Conservation (phyloP, 163 green algal genomes). For the Picocystis sp. region DNA sequence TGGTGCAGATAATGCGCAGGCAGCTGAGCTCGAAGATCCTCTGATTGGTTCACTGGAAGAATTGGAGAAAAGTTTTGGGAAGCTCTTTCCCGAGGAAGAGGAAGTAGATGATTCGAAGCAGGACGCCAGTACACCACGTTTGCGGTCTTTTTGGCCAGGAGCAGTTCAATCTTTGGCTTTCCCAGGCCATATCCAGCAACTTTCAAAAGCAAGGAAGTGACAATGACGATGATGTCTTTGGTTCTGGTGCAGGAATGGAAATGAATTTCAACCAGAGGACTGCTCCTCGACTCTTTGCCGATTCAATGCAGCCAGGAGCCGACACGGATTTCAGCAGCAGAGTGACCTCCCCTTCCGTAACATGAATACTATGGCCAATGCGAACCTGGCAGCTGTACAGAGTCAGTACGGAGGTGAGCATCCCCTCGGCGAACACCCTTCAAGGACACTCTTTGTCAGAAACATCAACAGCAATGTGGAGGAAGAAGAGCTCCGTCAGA, state of each 20-base stretch:
- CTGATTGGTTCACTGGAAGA: too few relatives aligned
- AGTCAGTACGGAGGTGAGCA: slow-evolving; percentile 19
- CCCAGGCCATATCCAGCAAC: too few relatives aligned
- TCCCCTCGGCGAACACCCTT: slow-evolving; percentile 35
- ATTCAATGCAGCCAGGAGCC: background rate
- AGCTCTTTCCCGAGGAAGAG: too few relatives aligned
- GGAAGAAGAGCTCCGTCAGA: slow-evolving; percentile 19
- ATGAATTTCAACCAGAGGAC: slow-evolving; percentile 14
- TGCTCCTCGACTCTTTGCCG: background rate
- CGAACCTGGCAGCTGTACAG: slow-evolving; percentile 3
- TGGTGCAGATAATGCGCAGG: too few relatives aligned
- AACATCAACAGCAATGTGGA: slow-evolving; percentile 33
- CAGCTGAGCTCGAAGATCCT: too few relatives aligned
- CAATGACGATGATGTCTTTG: too few relatives aligned
- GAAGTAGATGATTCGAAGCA: too few relatives aligned
- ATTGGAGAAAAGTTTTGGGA: too few relatives aligned
- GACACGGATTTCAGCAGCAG: slow-evolving; percentile 5
- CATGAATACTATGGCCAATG: background rate
- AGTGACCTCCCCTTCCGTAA: background rate
- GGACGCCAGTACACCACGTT: too few relatives aligned
- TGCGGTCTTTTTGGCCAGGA: too few relatives aligned
- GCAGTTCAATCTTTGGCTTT: too few relatives aligned
- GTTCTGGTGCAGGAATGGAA: slow-evolving; percentile 15
- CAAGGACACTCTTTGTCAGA: slow-evolving; percentile 58
- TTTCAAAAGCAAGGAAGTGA: too few relatives aligned